phyloP scores from a whole-genome alignment of 1,284 basidiomycete species.

The Phlebopus sp. region DNA sequence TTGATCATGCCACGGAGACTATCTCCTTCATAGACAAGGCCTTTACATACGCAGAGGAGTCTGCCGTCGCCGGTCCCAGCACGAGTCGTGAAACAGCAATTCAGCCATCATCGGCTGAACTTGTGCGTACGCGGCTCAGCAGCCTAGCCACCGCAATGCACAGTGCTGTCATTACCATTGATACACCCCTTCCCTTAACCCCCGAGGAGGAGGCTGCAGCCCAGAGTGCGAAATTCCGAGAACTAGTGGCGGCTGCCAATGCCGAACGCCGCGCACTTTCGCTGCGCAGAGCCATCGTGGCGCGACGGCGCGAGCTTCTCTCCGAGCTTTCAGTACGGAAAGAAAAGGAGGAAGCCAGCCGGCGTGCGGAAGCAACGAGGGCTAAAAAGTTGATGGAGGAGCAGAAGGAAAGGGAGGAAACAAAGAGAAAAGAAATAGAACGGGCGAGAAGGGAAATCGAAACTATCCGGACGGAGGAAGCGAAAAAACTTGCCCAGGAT shows the following conservation, averaged over 20 bases:
- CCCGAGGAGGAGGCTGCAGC: constrained; percentile 56
- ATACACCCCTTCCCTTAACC: constrained; percentile 38
- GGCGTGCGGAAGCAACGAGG: constrained; percentile 71
- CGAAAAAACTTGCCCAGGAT: constrained; percentile 86
- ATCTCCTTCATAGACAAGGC: constrained; percentile 86
- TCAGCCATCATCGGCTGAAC: constrained; percentile 68
- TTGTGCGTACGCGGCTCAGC: constrained; percentile 75
- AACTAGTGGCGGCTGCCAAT: constrained; percentile 58
- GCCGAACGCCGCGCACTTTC: constrained; percentile 76
- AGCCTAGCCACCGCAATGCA: constrained; percentile 74
- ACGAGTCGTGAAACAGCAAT: constrained; percentile 31
- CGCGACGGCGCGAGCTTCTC: constrained; percentile 84
- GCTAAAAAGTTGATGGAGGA: constrained; percentile 76
- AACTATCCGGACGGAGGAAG: constrained; percentile 79
- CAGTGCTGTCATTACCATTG: constrained; percentile 58
- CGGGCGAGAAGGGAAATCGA: constrained; percentile 83
- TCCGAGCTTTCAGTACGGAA: constrained; percentile 84
- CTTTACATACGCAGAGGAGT: constrained; percentile 51
- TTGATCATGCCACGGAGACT: constrained; percentile 87
- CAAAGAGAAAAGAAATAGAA: constrained; percentile 73
- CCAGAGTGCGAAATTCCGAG: constrained; percentile 50
- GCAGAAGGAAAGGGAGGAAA: constrained; percentile 65
- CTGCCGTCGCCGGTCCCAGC: constrained; percentile 13
- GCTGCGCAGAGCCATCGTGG: constrained; percentile 79
- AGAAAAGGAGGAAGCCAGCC: constrained; percentile 87